Percentiles rank a stretch among this genome's conserved stretches.
phyloP scores from a whole-genome alignment of 2,329 filamentous ascomycete genomes.

The Trichoderma sp. region DNA sequence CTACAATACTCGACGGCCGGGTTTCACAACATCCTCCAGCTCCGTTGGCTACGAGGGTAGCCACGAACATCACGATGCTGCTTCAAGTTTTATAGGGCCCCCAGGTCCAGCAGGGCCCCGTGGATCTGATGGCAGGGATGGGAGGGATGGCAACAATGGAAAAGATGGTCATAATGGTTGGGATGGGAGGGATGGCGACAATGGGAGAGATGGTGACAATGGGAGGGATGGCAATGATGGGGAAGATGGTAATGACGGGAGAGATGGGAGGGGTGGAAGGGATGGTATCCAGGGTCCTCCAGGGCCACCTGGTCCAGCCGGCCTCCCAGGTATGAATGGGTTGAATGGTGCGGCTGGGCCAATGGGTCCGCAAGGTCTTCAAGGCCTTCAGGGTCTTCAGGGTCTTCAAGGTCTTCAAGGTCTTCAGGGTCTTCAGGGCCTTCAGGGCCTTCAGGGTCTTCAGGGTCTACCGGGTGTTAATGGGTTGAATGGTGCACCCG shows the following conservation, averaged over 20 bases:
- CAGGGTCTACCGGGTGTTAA: no score
- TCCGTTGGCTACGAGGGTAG: background rate
- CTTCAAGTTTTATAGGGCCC: background rate
- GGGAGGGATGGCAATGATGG: background rate
- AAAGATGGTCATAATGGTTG: background rate
- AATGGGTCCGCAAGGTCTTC: background rate
- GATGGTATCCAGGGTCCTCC: background rate
- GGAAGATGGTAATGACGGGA: no score
- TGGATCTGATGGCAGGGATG: background rate
- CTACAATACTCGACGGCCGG: background rate
- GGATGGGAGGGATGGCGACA: no score
- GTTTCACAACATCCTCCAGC: background rate
- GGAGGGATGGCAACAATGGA: background rate
- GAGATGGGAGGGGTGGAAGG: background rate
- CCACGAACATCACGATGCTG: background rate
- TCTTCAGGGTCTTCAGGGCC: no score
- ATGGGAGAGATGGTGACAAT: background rate
- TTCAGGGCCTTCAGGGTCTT: no score
- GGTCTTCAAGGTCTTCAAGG: no score
- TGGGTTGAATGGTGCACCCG: no score
- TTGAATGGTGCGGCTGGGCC: background rate
- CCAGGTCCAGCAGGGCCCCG: background rate
- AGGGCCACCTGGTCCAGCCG: background rate
- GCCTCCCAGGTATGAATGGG: background rate
- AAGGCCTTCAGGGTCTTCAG: no score